phyloP scores from a whole-genome alignment of 768 basidiomycete genomes.

The Amanita subjunquillea region DNA sequence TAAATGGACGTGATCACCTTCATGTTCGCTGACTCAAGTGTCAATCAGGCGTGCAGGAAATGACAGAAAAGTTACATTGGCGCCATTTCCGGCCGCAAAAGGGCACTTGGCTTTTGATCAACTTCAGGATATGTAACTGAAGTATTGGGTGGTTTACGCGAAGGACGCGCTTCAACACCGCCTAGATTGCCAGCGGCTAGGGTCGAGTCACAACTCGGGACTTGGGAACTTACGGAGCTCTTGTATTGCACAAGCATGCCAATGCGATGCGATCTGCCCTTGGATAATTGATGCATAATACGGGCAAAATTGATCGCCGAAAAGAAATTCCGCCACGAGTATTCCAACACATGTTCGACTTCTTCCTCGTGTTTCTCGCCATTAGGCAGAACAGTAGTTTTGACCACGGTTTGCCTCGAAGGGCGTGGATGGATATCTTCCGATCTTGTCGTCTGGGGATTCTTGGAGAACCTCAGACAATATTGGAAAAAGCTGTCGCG shows the following conservation, averaged over 20 bases:
- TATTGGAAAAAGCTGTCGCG: constrained; percentile 85
- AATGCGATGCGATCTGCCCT: constrained; percentile 88
- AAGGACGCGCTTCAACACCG: constrained; percentile 89
- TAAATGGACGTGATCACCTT: constrained; percentile 99
- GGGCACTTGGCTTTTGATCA: constrained; percentile 98
- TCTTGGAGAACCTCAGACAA: constrained; percentile 73
- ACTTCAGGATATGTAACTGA: constrained; percentile 89
- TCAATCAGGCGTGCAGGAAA: constrained; percentile 1
- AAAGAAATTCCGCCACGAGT: constrained; percentile 98
- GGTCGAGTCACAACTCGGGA: not conserved
- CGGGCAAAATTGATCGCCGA: constrained; percentile 95
- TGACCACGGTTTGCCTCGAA: constrained; percentile 47
- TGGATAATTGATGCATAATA: constrained; percentile 96
- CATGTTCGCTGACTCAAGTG: constrained; percentile 74
- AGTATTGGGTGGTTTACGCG: constrained; percentile 90
- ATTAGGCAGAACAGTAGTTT: constrained; percentile 52
- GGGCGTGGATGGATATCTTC: constrained; percentile 60
- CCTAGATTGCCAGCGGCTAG: constrained; percentile 33
- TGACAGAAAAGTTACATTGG: constrained; percentile 52
- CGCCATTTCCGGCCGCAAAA: constrained; percentile 98
- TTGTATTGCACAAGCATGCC: constrained; percentile 97
- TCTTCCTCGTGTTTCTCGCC: constrained; percentile 77
- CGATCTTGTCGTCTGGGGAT: constrained; percentile 43
- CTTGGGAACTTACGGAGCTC: constrained; percentile 62
- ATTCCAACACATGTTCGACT: constrained; percentile 85